Percentiles rank a stretch among this genome's conserved stretches.
Evolutionary conservation across 2,329 filamentous ascomycete genomes (phyloP).

Genomic region (Capronia coronata): DNA sequence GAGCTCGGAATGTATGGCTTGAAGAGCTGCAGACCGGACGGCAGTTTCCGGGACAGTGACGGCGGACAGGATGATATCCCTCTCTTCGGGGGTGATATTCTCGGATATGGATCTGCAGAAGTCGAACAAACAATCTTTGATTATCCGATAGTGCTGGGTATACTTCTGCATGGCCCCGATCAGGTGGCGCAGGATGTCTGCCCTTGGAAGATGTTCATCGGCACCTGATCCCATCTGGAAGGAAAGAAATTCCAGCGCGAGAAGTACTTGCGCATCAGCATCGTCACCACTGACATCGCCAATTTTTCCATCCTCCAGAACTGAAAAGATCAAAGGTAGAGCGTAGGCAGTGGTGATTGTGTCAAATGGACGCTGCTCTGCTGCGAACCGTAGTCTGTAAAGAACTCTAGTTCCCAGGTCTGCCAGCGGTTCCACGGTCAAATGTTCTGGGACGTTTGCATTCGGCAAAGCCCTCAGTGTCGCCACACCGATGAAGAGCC

Average conservation of each 20-base stretch:
- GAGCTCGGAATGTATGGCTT: conserved; percentile 84
- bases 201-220: conserved; percentile 68
- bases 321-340: conserved; percentile 70
- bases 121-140: conserved; percentile 88
- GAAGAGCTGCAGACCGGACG: conserved; percentile 76
- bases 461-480: conserved; percentile 73
- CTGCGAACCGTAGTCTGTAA: conserved; percentile 81
- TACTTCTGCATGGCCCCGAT: conserved; percentile 81
- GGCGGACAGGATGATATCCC: conserved; percentile 68
- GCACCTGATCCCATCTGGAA: conserved; percentile 79
- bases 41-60: conserved; percentile 70
- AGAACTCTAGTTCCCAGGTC: conserved; percentile 78
- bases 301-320: conserved; percentile 74
- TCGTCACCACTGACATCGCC: conserved; percentile 63
- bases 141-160: conserved; percentile 85
- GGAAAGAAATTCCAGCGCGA: conserved; percentile 80
- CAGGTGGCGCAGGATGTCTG: conserved; percentile 63
- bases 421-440: conserved; percentile 74
- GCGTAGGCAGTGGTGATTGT: conserved; percentile 80
- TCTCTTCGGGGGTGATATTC: conserved; percentile 68
- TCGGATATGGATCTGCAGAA: conserved; percentile 76
- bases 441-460: conserved; percentile 62
- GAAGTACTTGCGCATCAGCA: conserved; percentile 78
- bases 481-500: conserved; percentile 80
- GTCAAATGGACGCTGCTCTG: conserved; percentile 92